Percentiles rank a stretch among this genome's conserved stretches.
These are phyloP conservation scores for Mesembryanthemum crystallinum DNA, from an alignment of 148 eudicot genomes.

Conservation along the genomic window DNA sequence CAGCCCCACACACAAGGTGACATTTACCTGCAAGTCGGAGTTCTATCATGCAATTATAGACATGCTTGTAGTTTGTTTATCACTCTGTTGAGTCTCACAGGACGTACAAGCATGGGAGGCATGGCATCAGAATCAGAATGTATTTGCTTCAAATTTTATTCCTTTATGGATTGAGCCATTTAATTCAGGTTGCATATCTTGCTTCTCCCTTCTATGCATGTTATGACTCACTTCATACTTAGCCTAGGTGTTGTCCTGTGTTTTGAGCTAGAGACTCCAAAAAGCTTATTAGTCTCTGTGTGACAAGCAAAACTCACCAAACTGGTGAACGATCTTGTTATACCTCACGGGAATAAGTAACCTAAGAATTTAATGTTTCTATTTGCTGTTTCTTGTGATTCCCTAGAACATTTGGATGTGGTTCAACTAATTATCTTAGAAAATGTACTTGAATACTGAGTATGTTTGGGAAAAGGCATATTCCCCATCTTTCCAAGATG, in stretches of 20 bases:
- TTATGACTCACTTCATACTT: background rate
- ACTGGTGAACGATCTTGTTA: background rate
- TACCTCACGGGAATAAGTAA: no score
- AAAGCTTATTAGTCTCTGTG: background rate
- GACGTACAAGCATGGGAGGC: conserved; percentile 42
- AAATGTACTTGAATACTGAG: no score
- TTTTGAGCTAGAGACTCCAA: background rate
- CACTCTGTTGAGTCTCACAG: conserved; percentile 27
- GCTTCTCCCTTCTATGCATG: conserved; percentile 7
- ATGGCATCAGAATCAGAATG: conserved; percentile 65
- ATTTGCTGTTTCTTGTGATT: background rate
- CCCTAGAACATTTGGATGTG: no score
- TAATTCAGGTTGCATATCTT: conserved; percentile 58
- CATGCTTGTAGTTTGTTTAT: background rate
- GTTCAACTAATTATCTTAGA: no score
- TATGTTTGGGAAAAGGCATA: no score
- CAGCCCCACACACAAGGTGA: conserved; percentile 41
- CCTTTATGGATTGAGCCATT: conserved; percentile 75
- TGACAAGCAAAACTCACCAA: no score
- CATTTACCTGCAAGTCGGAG: background rate
- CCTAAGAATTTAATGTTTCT: background rate
- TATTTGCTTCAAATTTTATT: conserved; percentile 78
- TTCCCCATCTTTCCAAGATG: no score
- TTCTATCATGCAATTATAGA: background rate
- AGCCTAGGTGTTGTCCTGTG: background rate